Percentiles rank a stretch among this genome's conserved stretches.
These are phyloP conservation scores for Coniferiporia weirii DNA, from an alignment of 1,284 basidiomycete genomes.

Conservation along the genomic window DNA sequence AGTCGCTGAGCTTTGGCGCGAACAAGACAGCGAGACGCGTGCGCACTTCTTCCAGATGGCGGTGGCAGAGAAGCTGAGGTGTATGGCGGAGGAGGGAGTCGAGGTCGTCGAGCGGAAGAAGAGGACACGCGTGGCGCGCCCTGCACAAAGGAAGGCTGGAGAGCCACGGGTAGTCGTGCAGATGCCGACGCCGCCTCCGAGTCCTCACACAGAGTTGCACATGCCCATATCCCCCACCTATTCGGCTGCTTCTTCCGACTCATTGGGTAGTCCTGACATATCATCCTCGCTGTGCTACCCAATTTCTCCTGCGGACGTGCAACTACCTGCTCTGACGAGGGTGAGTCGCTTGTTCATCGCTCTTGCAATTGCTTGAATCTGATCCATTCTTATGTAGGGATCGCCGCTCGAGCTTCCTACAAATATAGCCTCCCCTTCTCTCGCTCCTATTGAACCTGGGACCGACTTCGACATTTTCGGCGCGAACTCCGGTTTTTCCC, in stretches of 20 bases:
- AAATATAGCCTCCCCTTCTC: neutral
- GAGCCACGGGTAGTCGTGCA: neutral
- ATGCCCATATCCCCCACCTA: neutral
- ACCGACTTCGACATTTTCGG: neutral
- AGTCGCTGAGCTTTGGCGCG: conserved; percentile 2
- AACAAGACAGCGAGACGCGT: neutral
- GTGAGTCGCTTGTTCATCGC: neutral
- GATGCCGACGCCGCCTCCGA: neutral
- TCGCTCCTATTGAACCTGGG: neutral
- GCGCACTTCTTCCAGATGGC: conserved; percentile 4
- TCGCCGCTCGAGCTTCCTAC: neutral
- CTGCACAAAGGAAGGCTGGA: neutral
- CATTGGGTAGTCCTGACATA: neutral
- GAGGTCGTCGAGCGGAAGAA: neutral
- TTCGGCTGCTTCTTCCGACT: neutral
- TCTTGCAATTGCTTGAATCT: neutral
- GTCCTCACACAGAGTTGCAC: neutral
- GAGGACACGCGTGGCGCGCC: neutral
- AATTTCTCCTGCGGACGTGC: neutral
- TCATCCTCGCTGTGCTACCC: neutral
- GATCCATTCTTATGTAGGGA: neutral
- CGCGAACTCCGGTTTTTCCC: neutral
- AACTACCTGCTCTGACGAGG: neutral
- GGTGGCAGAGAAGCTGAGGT: neutral
- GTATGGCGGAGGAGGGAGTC: neutral